Base-by-base conservation (phyloP, 179 eudicot genomes). In the Spergularia azorica region DNA sequence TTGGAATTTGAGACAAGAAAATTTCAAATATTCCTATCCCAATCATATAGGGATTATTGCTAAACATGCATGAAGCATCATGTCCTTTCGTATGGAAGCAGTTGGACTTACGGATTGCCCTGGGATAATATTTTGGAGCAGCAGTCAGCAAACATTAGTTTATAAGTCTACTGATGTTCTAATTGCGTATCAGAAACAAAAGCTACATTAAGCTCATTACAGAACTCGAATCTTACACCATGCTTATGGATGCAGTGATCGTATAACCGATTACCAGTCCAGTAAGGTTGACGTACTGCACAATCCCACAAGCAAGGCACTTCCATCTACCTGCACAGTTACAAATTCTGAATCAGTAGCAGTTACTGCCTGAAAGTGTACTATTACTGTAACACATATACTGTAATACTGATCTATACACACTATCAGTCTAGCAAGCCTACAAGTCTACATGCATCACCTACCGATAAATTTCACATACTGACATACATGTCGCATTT, bases 171-270 rank as follows among this genome's bases (percentile, higher is more conserved):
- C 3, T 9, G 51, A 13, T 12, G 57, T 17, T 46, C 36, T 16
- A 6, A 9, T 16, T 50, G 0, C 15, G 46, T 7, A 59, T 17
- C 13, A 20, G 8, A 57, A 58, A 8, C 13, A 13, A 43, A 58
- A 32, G 70, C 15, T 48, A 43, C 74, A 18, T 65, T 50, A 39
- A 60, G 46, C 11, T 69, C 15, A 51, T 9, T 21, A 50, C 12
- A 32, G 59, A 54, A 18, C 11, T 21, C 41, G n/a, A 43, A 9
- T 39, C 93, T 81, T 85, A 91, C 93, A 81, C 89, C 96, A 91
- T 91, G 85, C 96, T 89, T 50, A 86, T 87, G 0, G 96, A 87
- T 39, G 96, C 87, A 5, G 93, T 90, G 64, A 91, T 86, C 9
- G 92, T 87, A 74, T 89, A 91, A 65, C 93, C 96, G 56, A 91